Evolutionary conservation across 1,284 basidiomycete species (phyloP), one percentile per base, ranked within the genome.

Genomic region (Fistulinella staudtii): DNA sequence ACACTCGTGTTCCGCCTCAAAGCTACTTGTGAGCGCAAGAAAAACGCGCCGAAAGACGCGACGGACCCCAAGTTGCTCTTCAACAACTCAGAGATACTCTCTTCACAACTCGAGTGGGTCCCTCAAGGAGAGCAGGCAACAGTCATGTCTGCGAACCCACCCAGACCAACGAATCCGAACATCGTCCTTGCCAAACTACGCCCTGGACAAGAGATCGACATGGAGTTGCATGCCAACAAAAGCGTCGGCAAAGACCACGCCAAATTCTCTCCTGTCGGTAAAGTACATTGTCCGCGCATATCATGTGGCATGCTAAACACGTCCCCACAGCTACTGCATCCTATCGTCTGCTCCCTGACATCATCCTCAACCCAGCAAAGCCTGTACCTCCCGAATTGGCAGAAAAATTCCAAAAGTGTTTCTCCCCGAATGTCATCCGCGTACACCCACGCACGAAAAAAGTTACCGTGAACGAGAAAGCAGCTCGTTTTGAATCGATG

Each of bases 221-320:
- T 94, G 68, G 91, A 97, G 62, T 62, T 96, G 48, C 94, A 99
- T 63, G 94, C 93, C 37, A 75, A 94, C 48, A 98, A 98, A 63
- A 91, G 93, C 7, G 80, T 92, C n/a, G 94, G 93, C 17, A 92
- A 90, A 57, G 93, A 95, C 56, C 96, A 99, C 61, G 93, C 96
- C 33, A 99, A 99, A 64, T 99, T 90, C 67, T 92, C 83, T 45
- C 93, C 96, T n/a, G 96, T 99, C 40, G 91, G 90, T 90, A 53
- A 52, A 33, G 89, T 73, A 6, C 34, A 20, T 18, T 17, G 15
- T 9, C 40, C 43, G 22, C 41, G 18, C 27, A 46, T 28, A 22
- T n/a, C 15, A 15, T 17, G n/a, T 3, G 25, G 22, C 39, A 9
- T 4, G 36, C 35, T 52, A 18, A 54, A 24, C 11, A 5, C 29